Evolutionary conservation across 257 asterid genomes (phyloP).

Genomic region (Fraxinus americana): DNA sequence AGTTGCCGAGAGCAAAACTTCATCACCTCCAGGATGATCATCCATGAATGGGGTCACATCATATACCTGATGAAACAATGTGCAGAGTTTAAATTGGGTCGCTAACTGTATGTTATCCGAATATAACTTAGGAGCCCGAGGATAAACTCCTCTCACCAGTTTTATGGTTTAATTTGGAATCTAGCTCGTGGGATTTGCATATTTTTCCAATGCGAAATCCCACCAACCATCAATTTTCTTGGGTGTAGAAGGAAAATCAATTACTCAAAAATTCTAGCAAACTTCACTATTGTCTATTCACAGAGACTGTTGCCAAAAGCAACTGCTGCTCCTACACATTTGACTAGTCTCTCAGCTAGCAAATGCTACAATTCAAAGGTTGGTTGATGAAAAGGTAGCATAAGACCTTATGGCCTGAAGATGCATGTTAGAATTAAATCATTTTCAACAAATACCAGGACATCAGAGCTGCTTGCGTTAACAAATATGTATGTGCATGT

Average conservation of each 20-base stretch:
- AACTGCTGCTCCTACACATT: neutral
- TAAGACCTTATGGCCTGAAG: neutral
- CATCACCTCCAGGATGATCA: constrained; percentile 1
- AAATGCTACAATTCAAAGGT: neutral
- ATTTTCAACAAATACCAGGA: neutral
- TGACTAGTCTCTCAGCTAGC: neutral
- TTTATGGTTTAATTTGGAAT: neutral
- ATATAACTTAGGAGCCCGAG: neutral
- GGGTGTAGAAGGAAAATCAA: neutral
- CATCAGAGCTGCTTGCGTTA: neutral
- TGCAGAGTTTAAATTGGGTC: neutral
- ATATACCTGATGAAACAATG: constrained; percentile 36
- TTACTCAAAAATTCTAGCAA: no score
- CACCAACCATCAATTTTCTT: neutral
- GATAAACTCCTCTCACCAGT: neutral
- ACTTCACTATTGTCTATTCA: neutral
- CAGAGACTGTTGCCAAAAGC: neutral
- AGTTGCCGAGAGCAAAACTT: neutral
- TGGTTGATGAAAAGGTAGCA: no score
- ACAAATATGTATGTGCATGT: neutral
- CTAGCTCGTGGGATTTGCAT: no score
- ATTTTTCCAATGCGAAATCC: neutral
- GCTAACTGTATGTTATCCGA: neutral
- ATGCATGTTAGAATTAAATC: neutral
- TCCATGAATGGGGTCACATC: constrained; percentile 31